Base-by-base conservation (phyloP, 768 basidiomycete species). In the Boletus speciosus region DNA sequence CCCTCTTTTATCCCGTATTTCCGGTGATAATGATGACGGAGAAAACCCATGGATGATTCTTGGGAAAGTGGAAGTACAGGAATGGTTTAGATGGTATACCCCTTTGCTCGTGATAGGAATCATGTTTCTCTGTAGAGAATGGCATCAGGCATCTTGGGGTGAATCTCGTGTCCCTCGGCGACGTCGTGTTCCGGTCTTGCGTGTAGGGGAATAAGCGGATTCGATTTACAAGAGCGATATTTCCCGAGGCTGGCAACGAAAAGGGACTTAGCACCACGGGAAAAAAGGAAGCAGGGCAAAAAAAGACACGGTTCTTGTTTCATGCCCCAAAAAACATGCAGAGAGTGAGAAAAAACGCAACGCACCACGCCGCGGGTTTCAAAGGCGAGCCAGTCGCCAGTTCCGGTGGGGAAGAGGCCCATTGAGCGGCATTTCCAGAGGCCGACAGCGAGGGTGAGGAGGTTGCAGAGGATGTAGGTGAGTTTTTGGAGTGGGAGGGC, bases 381-480 rank as follows among this genome's bases (percentile, higher is more conserved):
- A 61, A 98, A 98, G 14, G 91, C 93, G 48, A 96, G 74, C 93
- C 94, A 98, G 72, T 98, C 95, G 2, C 88, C 93, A 0, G 93
- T 90, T 1, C 95, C 93, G 1, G 84, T 88, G 0, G 94, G 94
- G 16, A 98, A 72, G 49, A 98, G 75, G 0, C 94, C 94, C 93
- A 98, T 94, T 0, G 86, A 82, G 32, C 84, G 83, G 71, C 93
- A 96, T 71, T 98, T 98, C 87, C 90, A 98, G 27, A 97, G 70
- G 0, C 94, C 94, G 29, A 97, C 84, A 6, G 76, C 82, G 16
- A 97, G 78, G 0, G 93, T 95, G 51, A 88, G 66, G 5, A 89
- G 50, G 65, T 92, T 93, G 69, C 87, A 90, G 1, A 79, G 68
- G 2, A 93, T 56, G 63, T 87, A 93, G 15, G 78, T 81, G 47